Conservation (phyloP, 306 rosid genomes). For the Pueraria montana region DNA sequence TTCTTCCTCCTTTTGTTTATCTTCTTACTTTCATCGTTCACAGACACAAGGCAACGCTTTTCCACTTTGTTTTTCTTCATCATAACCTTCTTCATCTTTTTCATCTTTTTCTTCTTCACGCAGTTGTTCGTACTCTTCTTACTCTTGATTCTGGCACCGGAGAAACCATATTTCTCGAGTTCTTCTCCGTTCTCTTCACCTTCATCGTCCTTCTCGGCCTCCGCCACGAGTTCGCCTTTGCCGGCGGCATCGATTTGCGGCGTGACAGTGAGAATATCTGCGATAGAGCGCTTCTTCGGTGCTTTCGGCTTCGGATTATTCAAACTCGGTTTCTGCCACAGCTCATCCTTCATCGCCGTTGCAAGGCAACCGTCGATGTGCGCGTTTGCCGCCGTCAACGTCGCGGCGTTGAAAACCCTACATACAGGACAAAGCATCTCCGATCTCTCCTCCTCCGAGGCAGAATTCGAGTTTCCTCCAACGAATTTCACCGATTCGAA, state of each 20-base stretch:
- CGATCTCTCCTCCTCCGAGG: conserved; percentile 49
- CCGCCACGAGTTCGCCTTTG: neutral
- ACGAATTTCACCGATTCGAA: conserved; percentile 2
- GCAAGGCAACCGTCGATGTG: conserved; percentile 66
- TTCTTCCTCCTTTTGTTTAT: conserved; percentile 46
- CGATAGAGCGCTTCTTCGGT: conserved; percentile 78
- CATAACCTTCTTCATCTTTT: conserved; percentile 42
- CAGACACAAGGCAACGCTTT: conserved; percentile 4
- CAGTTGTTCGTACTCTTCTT: conserved; percentile 46
- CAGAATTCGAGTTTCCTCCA: conserved; percentile 19
- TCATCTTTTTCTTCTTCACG: conserved; percentile 42
- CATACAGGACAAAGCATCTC: conserved; percentile 71
- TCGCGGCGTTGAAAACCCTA: conserved; percentile 53
- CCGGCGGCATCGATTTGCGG: conserved; percentile 61
- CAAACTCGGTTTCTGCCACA: conserved; percentile 38
- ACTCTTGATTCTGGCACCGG: conserved; percentile 23
- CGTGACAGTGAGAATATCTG: conserved; percentile 77
- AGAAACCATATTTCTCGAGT: neutral
- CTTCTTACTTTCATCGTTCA: conserved; percentile 42
- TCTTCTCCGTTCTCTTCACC: neutral
- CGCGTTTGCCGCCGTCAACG: conserved; percentile 60
- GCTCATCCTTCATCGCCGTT: conserved; percentile 48
- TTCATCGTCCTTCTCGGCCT: neutral
- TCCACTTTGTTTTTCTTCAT: conserved; percentile 51
- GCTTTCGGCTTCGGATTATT: conserved; percentile 64